phyloP scores from a whole-genome alignment of 306 rosid genomes.

The Prunus davidiana region DNA sequence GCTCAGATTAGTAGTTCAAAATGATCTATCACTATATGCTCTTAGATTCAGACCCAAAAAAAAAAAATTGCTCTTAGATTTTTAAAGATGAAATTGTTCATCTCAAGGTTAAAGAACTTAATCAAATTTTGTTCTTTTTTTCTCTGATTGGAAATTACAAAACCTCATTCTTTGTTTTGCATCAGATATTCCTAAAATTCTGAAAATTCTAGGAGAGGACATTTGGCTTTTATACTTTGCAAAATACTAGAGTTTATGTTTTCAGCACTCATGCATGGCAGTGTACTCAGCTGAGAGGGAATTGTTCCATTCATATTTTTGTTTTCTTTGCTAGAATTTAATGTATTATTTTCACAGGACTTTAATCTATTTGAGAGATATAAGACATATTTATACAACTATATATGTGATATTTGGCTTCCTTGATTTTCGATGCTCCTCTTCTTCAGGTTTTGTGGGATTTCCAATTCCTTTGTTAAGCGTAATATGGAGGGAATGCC shows the following conservation, averaged over 20 bases:
- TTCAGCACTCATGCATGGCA: neutral
- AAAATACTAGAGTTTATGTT: neutral
- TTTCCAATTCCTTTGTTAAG: conserved; percentile 63
- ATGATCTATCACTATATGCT: neutral
- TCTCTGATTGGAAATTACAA: neutral
- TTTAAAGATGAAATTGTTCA: neutral
- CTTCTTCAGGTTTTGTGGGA: conserved; percentile 72
- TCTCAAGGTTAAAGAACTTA: no score
- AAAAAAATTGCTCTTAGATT: no score
- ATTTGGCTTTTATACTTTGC: neutral
- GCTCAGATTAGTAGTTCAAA: neutral
- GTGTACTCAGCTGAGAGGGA: neutral
- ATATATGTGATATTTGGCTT: conserved; percentile 3
- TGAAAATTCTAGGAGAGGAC: neutral
- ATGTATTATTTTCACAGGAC: neutral
- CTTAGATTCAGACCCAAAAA: neutral
- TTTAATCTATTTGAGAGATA: neutral
- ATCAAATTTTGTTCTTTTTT: neutral
- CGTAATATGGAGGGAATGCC: conserved; percentile 49
- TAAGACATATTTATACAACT: conserved; percentile 5
- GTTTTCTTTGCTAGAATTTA: neutral
- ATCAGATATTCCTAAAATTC: neutral
- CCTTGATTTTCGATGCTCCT: conserved; percentile 23
- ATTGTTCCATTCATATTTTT: neutral
- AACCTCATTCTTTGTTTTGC: neutral